Evolutionary conservation across 495 filamentous ascomycete genomes (phyloP), one percentile per base, ranked within the genome.

Genomic region (Daldinia vernicosa): DNA sequence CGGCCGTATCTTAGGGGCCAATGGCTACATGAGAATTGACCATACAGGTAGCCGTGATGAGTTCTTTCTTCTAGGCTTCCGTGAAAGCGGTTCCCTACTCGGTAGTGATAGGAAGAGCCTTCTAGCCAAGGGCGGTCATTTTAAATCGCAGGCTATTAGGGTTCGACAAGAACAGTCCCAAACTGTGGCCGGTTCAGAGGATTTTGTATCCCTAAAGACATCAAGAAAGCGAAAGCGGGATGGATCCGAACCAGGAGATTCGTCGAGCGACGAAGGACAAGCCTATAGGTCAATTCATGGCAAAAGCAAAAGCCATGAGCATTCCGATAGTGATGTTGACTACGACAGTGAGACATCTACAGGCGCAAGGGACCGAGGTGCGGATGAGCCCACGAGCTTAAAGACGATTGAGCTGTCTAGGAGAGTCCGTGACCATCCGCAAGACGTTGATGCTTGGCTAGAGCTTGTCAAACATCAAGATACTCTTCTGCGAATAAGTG

Each of bases 401-500:
- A 83, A 75, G 40, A 88, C 89, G 59, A 80, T 88, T 3, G 82
- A 89, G 55, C 77, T 97, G 39, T 83, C 81, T 4, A 84, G 83
- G 19, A 83, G 75, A 19, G 85, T 93, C 22, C 87, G 90, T 45
- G 75, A 87, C 19, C 73, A 87, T 47, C 93, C 93, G 3, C 64
- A 77, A n/a, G 87, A 95, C 72, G 80, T 91, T 32, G 79, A 84
- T 30, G 83, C 87, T 33, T 98, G 95, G 95, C 79, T 97, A 0
- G 80, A 84, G 39, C 84, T 97, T 5, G 89, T 97, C 55, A 77
- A 89, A 14, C 87, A 94, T 54, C 95, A 98, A 79, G 88, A 92
- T 69, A 67, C 60, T 26, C 79, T 94, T 47, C 79, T 95, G 14
- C 71, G 62, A n/a, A 32, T 72, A 71, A 70, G 76, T 67, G 75